Evolutionary conservation across 2,329 filamentous ascomycete genomes (phyloP).

Genomic region (Pestalotiopsis sp.): DNA sequence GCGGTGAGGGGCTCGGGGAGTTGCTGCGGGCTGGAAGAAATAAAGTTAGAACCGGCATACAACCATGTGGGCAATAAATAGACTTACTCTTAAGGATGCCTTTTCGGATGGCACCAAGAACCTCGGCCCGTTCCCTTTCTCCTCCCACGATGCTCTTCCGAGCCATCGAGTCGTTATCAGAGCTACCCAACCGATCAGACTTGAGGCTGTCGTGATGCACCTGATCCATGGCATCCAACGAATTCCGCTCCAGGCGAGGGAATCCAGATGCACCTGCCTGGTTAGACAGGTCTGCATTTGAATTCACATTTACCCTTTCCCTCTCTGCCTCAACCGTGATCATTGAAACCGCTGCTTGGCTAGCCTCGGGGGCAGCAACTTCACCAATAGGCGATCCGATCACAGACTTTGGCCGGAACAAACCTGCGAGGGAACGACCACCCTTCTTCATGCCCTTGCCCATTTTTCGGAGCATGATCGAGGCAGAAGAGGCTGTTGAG

Average conservation of each 20-base stretch:
- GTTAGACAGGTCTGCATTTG: constrained; percentile 64
- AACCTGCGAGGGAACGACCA: constrained; percentile 84
- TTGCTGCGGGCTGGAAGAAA: constrained; percentile 59
- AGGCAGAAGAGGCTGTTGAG: constrained; percentile 86
- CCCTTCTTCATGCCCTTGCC: constrained; percentile 97
- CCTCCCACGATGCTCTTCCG: constrained; percentile 91
- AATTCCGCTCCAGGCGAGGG: constrained; percentile 82
- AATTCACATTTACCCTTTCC: constrained; percentile 78
- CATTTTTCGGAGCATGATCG: constrained; percentile 98
- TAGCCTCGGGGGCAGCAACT: constrained; percentile 64
- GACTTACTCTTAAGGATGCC: constrained; percentile 88
- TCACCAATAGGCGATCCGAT: constrained; percentile 78
- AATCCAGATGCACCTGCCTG: constrained; percentile 76
- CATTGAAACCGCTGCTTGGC: constrained; percentile 87
- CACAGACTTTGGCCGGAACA: constrained; percentile 93
- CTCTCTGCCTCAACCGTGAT: constrained; percentile 94
- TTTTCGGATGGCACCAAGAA: constrained; percentile 89
- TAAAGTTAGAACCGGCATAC: constrained; percentile 24
- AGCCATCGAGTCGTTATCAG: constrained; percentile 62
- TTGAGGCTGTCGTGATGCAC: constrained; percentile 39
- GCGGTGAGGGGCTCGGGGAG: constrained; percentile 69
- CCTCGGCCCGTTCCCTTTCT: constrained; percentile 87
- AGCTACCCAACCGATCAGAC: constrained; percentile 57
- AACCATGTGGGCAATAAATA: neutral
- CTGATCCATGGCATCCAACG: constrained; percentile 65